Percentiles rank a stretch among this genome's conserved stretches.
These are phyloP conservation scores for Cyclotella distinguenda DNA, from an alignment of 108 stramenopile species.

Conservation along the genomic window DNA sequence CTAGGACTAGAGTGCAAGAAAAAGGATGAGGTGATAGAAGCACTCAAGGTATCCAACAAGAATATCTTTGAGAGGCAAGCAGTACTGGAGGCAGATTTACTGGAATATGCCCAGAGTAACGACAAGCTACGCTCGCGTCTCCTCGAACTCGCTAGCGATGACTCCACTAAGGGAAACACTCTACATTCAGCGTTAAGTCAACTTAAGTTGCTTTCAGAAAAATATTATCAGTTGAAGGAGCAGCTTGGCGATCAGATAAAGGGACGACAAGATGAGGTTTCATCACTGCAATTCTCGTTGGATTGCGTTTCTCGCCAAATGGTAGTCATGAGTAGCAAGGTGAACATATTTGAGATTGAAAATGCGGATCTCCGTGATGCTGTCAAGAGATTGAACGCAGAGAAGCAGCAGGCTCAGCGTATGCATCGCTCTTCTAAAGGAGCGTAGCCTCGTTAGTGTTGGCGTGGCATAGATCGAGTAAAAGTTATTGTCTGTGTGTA, in stretches of 20 bases:
- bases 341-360: conserved; percentile 14
- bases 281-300: conserved; percentile 11
- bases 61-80: conserved; percentile 1
- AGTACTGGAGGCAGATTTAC: conserved; percentile 3
- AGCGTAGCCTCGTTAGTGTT: background rate
- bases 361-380: conserved; percentile 8
- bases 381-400: conserved; percentile 6
- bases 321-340: conserved; percentile 10
- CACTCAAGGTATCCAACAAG: conserved; percentile 7
- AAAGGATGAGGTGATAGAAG: conserved; percentile 9
- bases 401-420: background rate
- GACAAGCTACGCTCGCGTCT: conserved; percentile 6
- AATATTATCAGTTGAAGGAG: conserved; percentile 5
- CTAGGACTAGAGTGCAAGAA: background rate
- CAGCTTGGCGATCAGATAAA: conserved; percentile 10
- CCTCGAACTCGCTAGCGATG: background rate
- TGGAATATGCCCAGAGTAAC: conserved; percentile 9
- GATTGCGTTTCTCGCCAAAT: conserved; percentile 26
- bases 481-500: background rate
- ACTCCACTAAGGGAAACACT: conserved; percentile 22
- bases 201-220: conserved; percentile 26
- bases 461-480: background rate
- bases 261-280: conserved; percentile 13
- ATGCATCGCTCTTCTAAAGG: conserved; percentile 19
- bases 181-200: conserved; percentile 12